Evolutionary conservation across 352 stramenopile species (phyloP), one percentile per base, ranked within the genome.

Genomic region (Proteromonas lacertae): DNA sequence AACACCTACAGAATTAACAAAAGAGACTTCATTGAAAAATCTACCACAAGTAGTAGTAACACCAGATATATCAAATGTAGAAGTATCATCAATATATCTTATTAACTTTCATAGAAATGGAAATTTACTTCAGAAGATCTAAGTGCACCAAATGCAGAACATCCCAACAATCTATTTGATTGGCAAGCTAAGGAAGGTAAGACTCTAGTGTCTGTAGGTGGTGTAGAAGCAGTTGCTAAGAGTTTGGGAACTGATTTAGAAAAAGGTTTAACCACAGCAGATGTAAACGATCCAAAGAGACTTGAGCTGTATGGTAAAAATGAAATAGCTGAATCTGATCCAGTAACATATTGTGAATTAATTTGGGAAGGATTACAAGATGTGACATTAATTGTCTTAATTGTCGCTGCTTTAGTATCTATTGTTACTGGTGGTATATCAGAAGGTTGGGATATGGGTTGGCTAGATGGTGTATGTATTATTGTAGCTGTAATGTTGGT

Each of bases 321-420:
- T 36, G 17, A 22, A 5, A 55, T 57, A 19, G 43, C 50, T 18
- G 42, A 47, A 14, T 40, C 47, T 2, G 43, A 48, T 1, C 48
- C 51, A 35, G 44, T 41, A 2, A 22, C 17, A 8, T 44, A 33
- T 35, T 23, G 38, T 34, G 17, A 19, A 16, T 31, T 86, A 28
- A 73, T 86, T 47, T 72, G 64, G 52, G 66, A 79, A 39, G 66
- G 66, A 10, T 68, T 76, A 43, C 59, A 83, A 35, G 71, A 87
- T 48, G 60, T 68, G 10, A 83, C 69, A 14, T 66, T 86, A 25
- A 63, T 79, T 20, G 64, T 86, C 14, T 46, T 87, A 36, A 75
- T 69, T 24, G 53, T 60, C 5, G 67, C 69, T n/a, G 64, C 66
- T 5, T 37, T 63, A 25, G 55, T 82, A 10, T 78, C 64, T 4